A percentile compares a stretch with the other conserved stretches of the same genome.
Conservation (phyloP, 768 basidiomycete species). For the Phaeotremella fagi region DNA sequence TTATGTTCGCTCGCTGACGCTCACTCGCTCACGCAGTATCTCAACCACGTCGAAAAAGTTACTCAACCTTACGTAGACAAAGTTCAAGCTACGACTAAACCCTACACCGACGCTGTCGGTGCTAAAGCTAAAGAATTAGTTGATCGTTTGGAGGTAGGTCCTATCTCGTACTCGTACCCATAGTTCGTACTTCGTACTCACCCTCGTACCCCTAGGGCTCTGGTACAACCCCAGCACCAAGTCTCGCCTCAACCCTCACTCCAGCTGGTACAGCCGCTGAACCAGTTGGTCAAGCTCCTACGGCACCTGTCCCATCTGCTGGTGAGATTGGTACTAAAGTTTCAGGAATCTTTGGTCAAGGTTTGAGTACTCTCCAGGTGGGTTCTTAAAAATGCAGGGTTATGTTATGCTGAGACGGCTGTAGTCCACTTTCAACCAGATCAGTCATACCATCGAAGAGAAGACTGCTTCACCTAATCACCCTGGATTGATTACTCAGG, state of each 20-base stretch:
- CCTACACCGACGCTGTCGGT: conserved; percentile 39
- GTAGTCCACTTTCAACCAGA: conserved; percentile 25
- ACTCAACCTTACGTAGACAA: conserved; percentile 34
- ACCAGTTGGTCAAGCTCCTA: background rate
- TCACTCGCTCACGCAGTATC: conserved; percentile 12
- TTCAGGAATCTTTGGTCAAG: conserved; percentile 26
- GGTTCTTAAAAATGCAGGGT: conserved; percentile 1
- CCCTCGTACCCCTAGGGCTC: background rate
- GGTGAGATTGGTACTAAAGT: conserved; percentile 21
- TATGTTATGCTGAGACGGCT: conserved; percentile 1
- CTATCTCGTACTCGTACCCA: too few species aligned
- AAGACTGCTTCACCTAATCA: conserved; percentile 40
- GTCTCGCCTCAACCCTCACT: background rate
- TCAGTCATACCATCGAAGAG: conserved; percentile 43
- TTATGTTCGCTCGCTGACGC: too few species aligned
- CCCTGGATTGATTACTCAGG: conserved; percentile 42
- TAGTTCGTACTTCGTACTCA: too few species aligned
- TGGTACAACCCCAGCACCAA: conserved; percentile 6
- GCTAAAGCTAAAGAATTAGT: conserved; percentile 41
- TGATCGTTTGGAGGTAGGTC: conserved; percentile 38
- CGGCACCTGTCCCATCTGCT: conserved; percentile 1
- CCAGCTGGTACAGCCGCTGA: background rate
- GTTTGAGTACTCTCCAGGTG: conserved; percentile 25
- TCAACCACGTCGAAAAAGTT: conserved; percentile 22
- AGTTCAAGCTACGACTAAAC: conserved; percentile 38